These are phyloP conservation scores for Barnettozyma populi DNA, from an alignment of 805 yeast genomes.

Conservation along the genomic window DNA sequence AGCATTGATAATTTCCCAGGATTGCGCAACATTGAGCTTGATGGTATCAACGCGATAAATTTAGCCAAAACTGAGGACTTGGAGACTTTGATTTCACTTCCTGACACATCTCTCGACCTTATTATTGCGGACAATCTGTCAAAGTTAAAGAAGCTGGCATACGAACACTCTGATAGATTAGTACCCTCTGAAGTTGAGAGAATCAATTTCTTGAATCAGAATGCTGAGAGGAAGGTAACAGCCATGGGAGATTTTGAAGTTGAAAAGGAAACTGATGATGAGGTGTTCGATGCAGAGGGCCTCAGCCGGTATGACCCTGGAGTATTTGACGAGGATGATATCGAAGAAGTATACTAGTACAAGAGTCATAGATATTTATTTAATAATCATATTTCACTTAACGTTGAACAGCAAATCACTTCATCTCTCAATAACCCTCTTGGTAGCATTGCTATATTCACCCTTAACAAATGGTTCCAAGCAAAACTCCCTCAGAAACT, in stretches of 20 bases:
- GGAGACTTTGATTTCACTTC: not conserved
- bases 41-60: not conserved
- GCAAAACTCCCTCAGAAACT: conserved; percentile 3
- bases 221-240: not conserved
- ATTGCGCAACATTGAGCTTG: not conserved
- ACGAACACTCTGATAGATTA: not conserved
- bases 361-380: not conserved
- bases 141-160: not conserved
- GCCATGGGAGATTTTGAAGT: not conserved
- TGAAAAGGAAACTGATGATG: conserved; percentile 1
- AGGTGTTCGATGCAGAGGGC: not conserved
- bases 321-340: conserved; percentile 6
- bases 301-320: not conserved
- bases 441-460: not conserved
- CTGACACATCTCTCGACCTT: conserved; percentile 1
- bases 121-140: conserved; percentile 5
- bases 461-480: conserved; percentile 1
- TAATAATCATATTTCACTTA: not conserved
- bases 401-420: not conserved
- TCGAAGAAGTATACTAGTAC: conserved; percentile 8
- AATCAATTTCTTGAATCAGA: not conserved
- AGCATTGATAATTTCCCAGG: not conserved
- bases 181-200: conserved; percentile 1
- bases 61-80: not conserved
- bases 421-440: not conserved